These are phyloP conservation scores for Moniliophthora roreri DNA, from an alignment of 1,284 basidiomycete species.

Conservation along the genomic window DNA sequence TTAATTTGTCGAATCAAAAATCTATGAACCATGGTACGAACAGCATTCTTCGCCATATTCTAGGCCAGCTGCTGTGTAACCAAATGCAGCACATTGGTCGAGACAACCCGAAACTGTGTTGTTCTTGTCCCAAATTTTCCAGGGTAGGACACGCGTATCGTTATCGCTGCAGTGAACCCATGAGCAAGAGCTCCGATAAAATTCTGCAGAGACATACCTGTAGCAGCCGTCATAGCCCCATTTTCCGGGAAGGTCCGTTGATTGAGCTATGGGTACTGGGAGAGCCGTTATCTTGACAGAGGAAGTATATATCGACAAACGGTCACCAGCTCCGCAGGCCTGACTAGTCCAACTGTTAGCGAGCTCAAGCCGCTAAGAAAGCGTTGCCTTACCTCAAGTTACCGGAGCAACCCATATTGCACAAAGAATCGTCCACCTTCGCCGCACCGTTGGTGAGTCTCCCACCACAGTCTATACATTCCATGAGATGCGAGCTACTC, in stretches of 20 bases:
- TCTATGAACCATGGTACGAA: slow-evolving; percentile 33
- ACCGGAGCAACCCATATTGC: slow-evolving; percentile 68
- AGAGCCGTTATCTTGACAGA: slow-evolving; percentile 49
- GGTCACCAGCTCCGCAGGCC: slow-evolving; percentile 68
- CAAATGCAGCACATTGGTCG: slow-evolving; percentile 61
- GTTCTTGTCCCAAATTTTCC: slow-evolving; percentile 59
- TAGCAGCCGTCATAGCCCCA: slow-evolving; percentile 70
- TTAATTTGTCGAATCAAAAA: not conserved
- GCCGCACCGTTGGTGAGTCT: slow-evolving; percentile 58
- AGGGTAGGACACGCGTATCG: slow-evolving; percentile 49
- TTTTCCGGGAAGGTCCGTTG: slow-evolving; percentile 54
- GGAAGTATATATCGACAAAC: slow-evolving; percentile 67
- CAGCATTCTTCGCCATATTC: slow-evolving; percentile 68
- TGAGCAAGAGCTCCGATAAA: slow-evolving; percentile 13
- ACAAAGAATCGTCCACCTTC: slow-evolving; percentile 45
- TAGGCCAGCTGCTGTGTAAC: slow-evolving; percentile 63
- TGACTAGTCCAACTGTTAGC: slow-evolving; percentile 38
- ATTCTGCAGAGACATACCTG: slow-evolving; percentile 38
- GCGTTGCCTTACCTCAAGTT: slow-evolving; percentile 50
- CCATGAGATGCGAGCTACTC: not conserved
- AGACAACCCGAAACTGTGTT: slow-evolving; percentile 63
- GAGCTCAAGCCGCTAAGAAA: slow-evolving; percentile 11
- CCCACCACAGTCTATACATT: slow-evolving; percentile 58
- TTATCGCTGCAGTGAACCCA: slow-evolving; percentile 20
- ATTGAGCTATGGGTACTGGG: slow-evolving; percentile 59